Evolutionary conservation across 345 rosid genomes (phyloP).

Genomic region (Cardamine resedifolia): DNA sequence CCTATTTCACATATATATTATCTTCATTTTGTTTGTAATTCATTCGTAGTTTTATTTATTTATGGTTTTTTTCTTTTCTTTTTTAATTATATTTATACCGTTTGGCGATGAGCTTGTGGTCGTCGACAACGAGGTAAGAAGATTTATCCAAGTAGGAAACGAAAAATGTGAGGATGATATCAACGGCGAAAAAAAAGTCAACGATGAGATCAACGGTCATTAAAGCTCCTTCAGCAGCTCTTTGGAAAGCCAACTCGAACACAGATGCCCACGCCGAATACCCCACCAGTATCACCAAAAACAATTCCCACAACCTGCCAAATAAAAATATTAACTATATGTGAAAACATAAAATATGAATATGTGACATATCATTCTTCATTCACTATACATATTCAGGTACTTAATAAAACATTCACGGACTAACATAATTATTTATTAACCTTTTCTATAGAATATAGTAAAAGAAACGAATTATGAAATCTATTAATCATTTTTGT

Average conservation of each 20-base stretch:
- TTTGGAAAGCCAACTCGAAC: constrained; percentile 75
- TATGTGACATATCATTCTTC: too few species aligned
- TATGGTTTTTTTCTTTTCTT: too few species aligned
- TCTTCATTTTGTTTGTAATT: neutral
- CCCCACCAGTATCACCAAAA: constrained; percentile 63
- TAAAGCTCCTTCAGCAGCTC: constrained; percentile 53
- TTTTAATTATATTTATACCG: constrained; percentile 39
- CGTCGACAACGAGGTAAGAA: constrained; percentile 78
- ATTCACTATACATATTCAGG: too few species aligned
- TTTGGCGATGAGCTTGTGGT: constrained; percentile 63
- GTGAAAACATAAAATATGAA: too few species aligned
- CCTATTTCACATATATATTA: constrained; percentile 24
- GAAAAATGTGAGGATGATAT: constrained; percentile 83
- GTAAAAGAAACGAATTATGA: too few species aligned
- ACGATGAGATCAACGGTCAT: constrained; percentile 60
- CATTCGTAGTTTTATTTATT: neutral
- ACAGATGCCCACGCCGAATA: constrained; percentile 95
- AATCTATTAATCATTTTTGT: too few species aligned
- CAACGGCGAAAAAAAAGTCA: constrained; percentile 74
- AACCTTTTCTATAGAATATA: too few species aligned
- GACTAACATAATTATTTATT: neutral
- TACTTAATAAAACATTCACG: neutral
- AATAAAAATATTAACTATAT: neutral
- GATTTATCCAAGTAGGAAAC: constrained; percentile 81
- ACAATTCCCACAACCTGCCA: constrained; percentile 78